Evolutionary conservation across 768 basidiomycete genomes (phyloP), one percentile per base, ranked within the genome.

Genomic region (Pisolithus albus): DNA sequence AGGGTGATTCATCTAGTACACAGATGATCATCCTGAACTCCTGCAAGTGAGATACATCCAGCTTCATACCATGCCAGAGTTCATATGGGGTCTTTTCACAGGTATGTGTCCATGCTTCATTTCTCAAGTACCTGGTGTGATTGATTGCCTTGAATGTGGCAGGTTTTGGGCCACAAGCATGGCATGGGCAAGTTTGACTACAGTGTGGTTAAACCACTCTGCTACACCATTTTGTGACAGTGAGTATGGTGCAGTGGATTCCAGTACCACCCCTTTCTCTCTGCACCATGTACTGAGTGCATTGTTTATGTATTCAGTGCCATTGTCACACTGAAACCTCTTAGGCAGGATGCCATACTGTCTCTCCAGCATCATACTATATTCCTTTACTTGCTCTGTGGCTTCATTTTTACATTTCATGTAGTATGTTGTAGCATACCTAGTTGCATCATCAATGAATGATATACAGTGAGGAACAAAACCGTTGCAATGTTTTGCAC

Each of bases 391-490:
- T 1, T 44, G 8, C 1, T 19, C 46, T 13, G 30, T 5, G 5
- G 43, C 15, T 5, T 49, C 44, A 7, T 46, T 47, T 9, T 53
- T 53, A 1, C 16, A 19, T 21, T 40, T 40, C 30, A 53, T 49
- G 5, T 37, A 50, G 16, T n/a, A 24, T 6, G 37, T 26, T 4
- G 15, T 42, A 10, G 19, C 2, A 5, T 37, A 30, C 1, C 44
- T n/a, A 30, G 43, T 28, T 0, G 4, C 13, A 34, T 28, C 43
- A 28, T 45, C 43, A 2, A 45, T 28, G 4, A 6, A 44, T 45
- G 49, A 53, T 4, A 53, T 32, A 26, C 19, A 44, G 16, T 53
- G n/a, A n/a, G n/a, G n/a, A n/a, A n/a, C n/a, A n/a, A n/a, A n/a
- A n/a, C n/a, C n/a, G n/a, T n/a, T n/a, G n/a, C n/a, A n/a, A n/a